phyloP scores from a whole-genome alignment of 2,329 filamentous ascomycete genomes.

The Xylariaceae sp. region DNA sequence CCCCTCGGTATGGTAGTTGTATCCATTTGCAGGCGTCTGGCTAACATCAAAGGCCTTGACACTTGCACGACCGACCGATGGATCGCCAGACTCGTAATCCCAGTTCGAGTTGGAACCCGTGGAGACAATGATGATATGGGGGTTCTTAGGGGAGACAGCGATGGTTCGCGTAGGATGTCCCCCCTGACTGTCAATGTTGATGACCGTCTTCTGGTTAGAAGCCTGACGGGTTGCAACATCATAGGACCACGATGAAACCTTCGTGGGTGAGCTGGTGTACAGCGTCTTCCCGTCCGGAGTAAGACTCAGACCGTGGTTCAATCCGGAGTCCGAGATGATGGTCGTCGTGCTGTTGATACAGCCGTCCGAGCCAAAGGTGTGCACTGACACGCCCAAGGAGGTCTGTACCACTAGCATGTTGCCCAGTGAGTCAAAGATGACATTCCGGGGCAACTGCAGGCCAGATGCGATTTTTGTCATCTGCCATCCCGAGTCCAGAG shows the following conservation, averaged over 20 bases:
- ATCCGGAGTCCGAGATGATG: constrained; percentile 23
- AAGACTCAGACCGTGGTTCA: constrained; percentile 42
- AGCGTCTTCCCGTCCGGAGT: constrained; percentile 37
- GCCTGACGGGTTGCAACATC: constrained; percentile 41
- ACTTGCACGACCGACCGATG: constrained; percentile 47
- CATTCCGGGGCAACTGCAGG: constrained; percentile 28
- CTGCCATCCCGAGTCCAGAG: constrained; percentile 26
- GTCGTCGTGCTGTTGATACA: constrained; percentile 28
- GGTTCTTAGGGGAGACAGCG: constrained; percentile 44
- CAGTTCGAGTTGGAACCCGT: constrained; percentile 52
- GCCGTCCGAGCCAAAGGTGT: constrained; percentile 27
- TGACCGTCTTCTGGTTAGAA: constrained; percentile 38
- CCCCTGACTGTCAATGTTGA: constrained; percentile 47
- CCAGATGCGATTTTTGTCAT: constrained; percentile 28
- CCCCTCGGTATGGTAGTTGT: constrained; percentile 39
- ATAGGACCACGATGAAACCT: constrained; percentile 53
- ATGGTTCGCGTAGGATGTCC: constrained; percentile 56
- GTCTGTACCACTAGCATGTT: constrained; percentile 30
- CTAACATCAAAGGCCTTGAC: constrained; percentile 44
- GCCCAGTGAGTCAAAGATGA: constrained; percentile 27
- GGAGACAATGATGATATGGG: constrained; percentile 50
- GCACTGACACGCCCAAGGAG: constrained; percentile 28
- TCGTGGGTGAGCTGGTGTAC: constrained; percentile 43
- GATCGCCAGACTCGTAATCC: constrained; percentile 43
- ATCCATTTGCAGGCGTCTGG: constrained; percentile 25